Base-by-base conservation (phyloP, 352 stramenopile genomes). In the Globisporangium rhizosaccharum region DNA sequence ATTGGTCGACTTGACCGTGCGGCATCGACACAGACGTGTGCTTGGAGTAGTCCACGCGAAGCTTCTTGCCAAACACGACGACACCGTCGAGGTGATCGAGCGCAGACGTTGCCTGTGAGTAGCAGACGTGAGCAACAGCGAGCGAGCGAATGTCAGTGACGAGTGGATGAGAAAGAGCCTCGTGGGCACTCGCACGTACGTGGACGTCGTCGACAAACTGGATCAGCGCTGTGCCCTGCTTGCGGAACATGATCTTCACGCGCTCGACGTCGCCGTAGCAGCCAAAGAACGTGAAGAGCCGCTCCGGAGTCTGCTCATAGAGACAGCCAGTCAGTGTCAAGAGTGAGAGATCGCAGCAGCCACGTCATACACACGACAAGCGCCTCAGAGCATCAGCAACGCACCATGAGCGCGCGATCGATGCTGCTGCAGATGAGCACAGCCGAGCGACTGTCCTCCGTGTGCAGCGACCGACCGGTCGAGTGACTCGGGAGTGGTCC, bases 221-320 rank as follows among this genome's bases (percentile, higher is more conserved):
- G 48, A 93, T 85, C 20, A 93, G 64, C 42, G 82, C 82, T 0
- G 84, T 91, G 68, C 90, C 84, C 44, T 85, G 79, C 60, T 93
- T 93, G 33, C 80, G 77, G 59, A 91, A 93, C 84, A 93, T 93
- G 63, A 93, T 85, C 60, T 93, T 93, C 59, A 93, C 76, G 28
- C 84, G 84, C 56, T 91, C 56, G 20, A 93, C 84, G 45, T 93
- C 84, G 25, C 84, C 84, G 68, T 88, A 93, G 63, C 84, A 93
- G 15, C 84, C 81, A 62, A 93, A 93, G 28, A 93, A 77, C 42
- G 84, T 90, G 49, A 93, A 93, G 11, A 91, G 63, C n/a, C 67
- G 68, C 8, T 85, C 68, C 6, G 81, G 76, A 12, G 67, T 80
- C 82, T 92, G 61, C 26, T 44, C 6, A 41, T 4, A 45, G 12